Evolutionary conservation across 2,329 filamentous ascomycete genomes (phyloP).

Genomic region (Cucurbitaria berberidis): DNA sequence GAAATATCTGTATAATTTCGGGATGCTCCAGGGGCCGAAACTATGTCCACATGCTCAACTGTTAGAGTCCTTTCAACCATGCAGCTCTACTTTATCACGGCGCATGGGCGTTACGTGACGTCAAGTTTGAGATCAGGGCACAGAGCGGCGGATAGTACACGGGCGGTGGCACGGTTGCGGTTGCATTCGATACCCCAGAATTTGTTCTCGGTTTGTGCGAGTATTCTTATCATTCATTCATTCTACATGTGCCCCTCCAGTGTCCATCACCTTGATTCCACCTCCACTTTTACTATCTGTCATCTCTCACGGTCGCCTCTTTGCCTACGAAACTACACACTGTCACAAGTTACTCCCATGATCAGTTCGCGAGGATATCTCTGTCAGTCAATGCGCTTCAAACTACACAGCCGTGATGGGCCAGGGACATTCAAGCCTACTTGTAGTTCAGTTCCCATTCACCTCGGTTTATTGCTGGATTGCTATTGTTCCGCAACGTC

Average conservation of each 20-base stretch:
- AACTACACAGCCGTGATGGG: neutral
- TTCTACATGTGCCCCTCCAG: neutral
- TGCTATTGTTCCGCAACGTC: neutral
- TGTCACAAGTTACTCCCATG: neutral
- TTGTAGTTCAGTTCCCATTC: too few relatives aligned
- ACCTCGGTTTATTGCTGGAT: too few relatives aligned
- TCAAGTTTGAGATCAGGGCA: conserved; percentile 1
- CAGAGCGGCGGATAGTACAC: conserved; percentile 10
- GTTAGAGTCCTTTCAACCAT: too few relatives aligned
- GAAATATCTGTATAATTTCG: neutral
- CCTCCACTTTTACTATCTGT: neutral
- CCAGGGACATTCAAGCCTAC: neutral
- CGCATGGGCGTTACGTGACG: neutral
- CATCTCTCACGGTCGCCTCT: neutral
- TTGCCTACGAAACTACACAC: neutral
- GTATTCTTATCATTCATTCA: neutral
- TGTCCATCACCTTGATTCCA: neutral
- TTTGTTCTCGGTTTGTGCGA: conserved; percentile 15
- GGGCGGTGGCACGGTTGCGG: neutral
- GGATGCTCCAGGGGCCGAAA: neutral
- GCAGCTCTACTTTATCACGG: neutral
- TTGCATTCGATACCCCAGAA: conserved; percentile 20
- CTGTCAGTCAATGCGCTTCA: neutral
- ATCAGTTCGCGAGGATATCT: neutral
- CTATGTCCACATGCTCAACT: too few relatives aligned